Evolutionary conservation across 805 yeast genomes (phyloP).

Genomic region (Candida sakaeoensis): DNA sequence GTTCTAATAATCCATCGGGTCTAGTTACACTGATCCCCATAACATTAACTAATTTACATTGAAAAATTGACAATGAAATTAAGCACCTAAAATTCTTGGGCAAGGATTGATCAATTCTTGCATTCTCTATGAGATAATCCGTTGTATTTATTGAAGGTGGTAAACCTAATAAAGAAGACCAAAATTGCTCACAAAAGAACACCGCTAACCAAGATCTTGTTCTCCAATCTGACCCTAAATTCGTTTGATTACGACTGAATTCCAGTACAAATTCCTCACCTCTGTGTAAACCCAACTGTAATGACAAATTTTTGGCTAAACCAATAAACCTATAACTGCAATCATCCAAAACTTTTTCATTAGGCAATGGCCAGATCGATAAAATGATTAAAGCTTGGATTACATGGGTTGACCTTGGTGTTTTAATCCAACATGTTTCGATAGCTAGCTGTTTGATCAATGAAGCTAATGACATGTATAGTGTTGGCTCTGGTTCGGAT

Average conservation of each 20-base stretch:
- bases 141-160: slow-evolving; percentile 80
- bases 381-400: slow-evolving; percentile 85
- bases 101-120: slow-evolving; percentile 59
- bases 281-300: slow-evolving; percentile 85
- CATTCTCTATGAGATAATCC: slow-evolving; percentile 77
- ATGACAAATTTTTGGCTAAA: slow-evolving; percentile 76
- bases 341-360: slow-evolving; percentile 87
- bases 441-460: slow-evolving; percentile 83
- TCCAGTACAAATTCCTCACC: slow-evolving; percentile 86
- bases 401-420: slow-evolving; percentile 91
- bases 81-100: slow-evolving; percentile 72
- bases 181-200: slow-evolving; percentile 82
- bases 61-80: slow-evolving; percentile 73
- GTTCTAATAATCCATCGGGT: slow-evolving; percentile 87
- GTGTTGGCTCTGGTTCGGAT: slow-evolving; percentile 81
- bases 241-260: slow-evolving; percentile 84
- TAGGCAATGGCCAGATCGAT: slow-evolving; percentile 89
- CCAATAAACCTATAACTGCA: slow-evolving; percentile 87
- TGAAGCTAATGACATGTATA: slow-evolving; percentile 71
- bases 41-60: slow-evolving; percentile 74
- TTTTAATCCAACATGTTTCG: slow-evolving; percentile 88
- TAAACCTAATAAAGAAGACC: slow-evolving; percentile 83
- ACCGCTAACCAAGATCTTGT: slow-evolving; percentile 90
- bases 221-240: slow-evolving; percentile 85
- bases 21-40: slow-evolving; percentile 85